Evolutionary conservation across 805 yeast species (phyloP), one percentile per base, ranked within the genome.

Genomic region (Myxozyma neotropica): DNA sequence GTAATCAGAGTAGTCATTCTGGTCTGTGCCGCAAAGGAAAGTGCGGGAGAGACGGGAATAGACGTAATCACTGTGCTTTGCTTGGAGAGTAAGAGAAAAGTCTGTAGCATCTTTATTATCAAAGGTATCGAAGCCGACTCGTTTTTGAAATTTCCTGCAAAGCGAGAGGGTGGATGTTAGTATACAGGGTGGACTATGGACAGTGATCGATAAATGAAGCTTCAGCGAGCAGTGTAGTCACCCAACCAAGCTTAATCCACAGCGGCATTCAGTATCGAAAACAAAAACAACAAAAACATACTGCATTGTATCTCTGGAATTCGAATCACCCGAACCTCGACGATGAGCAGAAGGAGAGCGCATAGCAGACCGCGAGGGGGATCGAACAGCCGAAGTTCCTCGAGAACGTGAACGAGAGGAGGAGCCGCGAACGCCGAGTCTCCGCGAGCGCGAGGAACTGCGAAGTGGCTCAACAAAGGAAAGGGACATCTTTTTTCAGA

Each of bases 41-140:
- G 82, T 78, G 35, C 82, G 71, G 1, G 78, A 74, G 31, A 73
- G 70, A 13, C 78, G 64, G 24, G 69, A 67, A 54, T 69, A 79
- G 13, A 63, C 63, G 60, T 73, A 77, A 29, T 70, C 76, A 24
- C 61, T 58, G 64, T 78, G 81, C 60, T 75, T 76, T 7, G 74
- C 68, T 29, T 75, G 73, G 35, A 79, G 67, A 1, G 80, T 77
- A 50, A 77, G 70, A 31, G 76, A 67, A 69, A 75, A 61, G 57
- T 71, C 67, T 49, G 75, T 38, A 27, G 71, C 65, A 46, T 72
- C 71, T 21, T 70, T 72, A 55, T 77, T 76, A 21, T 72, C 70
- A 47, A 78, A 71, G 4, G 81, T 79, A 63, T 79, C 81, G 59
- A 79, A 77, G 21, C 77, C 71, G 2, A 79, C 74, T 33, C 76